These are phyloP conservation scores for Paraphoma chrysanthemicola DNA, from an alignment of 2,329 filamentous ascomycete genomes.

Conservation along the genomic window DNA sequence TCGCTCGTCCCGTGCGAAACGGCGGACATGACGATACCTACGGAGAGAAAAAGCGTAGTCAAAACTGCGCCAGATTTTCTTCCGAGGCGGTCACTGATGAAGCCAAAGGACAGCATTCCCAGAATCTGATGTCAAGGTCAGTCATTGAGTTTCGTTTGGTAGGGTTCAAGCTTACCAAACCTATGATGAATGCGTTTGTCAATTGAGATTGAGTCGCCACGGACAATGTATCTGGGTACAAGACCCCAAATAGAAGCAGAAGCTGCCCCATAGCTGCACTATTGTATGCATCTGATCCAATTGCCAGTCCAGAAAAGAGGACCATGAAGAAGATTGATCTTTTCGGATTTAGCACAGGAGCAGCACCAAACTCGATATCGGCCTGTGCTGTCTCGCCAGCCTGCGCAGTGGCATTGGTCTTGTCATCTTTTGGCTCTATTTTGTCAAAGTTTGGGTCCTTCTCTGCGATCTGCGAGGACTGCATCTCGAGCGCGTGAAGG, in stretches of 20 bases:
- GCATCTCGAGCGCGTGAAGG: no score
- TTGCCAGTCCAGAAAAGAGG: slow-evolving; percentile 43
- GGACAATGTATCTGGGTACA: slow-evolving; percentile 42
- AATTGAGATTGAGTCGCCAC: slow-evolving; percentile 36
- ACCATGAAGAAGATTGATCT: slow-evolving; percentile 42
- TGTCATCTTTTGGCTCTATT: neutral
- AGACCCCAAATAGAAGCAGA: slow-evolving; percentile 36
- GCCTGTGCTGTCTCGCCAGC: neutral
- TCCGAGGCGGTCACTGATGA: slow-evolving; percentile 41
- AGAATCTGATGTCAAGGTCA: slow-evolving; percentile 2
- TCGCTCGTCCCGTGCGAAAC: slow-evolving; percentile 33
- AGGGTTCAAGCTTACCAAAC: slow-evolving; percentile 25
- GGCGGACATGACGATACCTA: slow-evolving; percentile 42
- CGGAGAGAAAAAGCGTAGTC: slow-evolving; percentile 40
- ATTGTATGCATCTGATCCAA: slow-evolving; percentile 47
- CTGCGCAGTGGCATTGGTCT: neutral
- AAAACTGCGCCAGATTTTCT: slow-evolving; percentile 43
- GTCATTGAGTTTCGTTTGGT: neutral
- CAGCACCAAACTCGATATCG: slow-evolving; percentile 18
- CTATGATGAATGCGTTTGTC: slow-evolving; percentile 46
- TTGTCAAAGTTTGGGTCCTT: neutral
- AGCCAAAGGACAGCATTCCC: slow-evolving; percentile 44
- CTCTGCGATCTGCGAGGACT: no score
- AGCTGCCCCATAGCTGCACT: slow-evolving; percentile 45
- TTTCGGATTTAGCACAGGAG: slow-evolving; percentile 33